Base-by-base conservation (phyloP, 73 alveolate genomes). In the Paramecium octaurelia region DNA sequence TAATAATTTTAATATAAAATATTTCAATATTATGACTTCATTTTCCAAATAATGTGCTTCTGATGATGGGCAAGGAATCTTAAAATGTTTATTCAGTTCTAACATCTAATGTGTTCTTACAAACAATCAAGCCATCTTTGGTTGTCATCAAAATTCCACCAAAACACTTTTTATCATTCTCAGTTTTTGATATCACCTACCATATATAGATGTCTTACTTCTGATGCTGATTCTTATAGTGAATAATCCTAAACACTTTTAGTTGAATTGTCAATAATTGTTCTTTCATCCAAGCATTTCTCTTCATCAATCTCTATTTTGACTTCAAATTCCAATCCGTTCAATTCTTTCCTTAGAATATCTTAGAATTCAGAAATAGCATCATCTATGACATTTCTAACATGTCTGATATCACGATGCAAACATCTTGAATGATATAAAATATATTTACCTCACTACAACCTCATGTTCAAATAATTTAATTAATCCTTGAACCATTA, bases 91-190 rank as follows among this genome's bases (percentile, higher is more conserved):
- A 68, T 14, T 89, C 94, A 11, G 85, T 50, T 50, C 94, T 36
- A 20, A 70, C 91, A 89, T 89, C 94, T 34, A 89, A 88, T 29
- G 94, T 89, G 68, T 71, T 89, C 94, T 89, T 89, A 57, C 86
- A 77, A 44, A 89, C 88, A 89, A 89, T 89, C 35, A 46, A 77
- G 6, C 94, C 94, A 20, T 77, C 94, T 29, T 89, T 46, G 31
- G 20, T 89, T 27, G 94, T 89, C 40, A 89, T 35, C n/a, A 89
- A 89, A 8, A 89, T 54, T 46, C 94, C 94, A 89, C 94, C 94
- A 89, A 71, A 89, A 57, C 94, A 89, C 18, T 89, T 89, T 71
- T 89, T 89, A 89, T 89, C 94, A 70, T 89, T 83, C 27, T 89
- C 94, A 10, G 68, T 71, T 54, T 89, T 89, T 29, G 90, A 24